Evolutionary conservation across 2,329 filamentous ascomycete genomes (phyloP).

Genomic region (Teratosphaeria viscida): DNA sequence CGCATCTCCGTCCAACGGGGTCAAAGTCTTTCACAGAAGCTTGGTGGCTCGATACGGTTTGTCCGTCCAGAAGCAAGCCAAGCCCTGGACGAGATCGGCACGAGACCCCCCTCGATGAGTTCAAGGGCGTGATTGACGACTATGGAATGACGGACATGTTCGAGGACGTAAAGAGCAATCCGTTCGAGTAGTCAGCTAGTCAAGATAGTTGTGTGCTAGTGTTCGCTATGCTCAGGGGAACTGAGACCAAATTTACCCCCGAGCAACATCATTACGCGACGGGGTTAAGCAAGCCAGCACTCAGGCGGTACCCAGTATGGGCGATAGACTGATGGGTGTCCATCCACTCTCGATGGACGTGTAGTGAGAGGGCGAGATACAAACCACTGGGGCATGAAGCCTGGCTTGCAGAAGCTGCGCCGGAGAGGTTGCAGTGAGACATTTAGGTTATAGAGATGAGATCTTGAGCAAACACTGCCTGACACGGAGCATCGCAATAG

Average conservation of each 20-base stretch:
- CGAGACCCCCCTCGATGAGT: neutral
- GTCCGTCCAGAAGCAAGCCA: neutral
- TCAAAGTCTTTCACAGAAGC: neutral
- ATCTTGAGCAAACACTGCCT: neutral
- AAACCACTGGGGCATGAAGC: neutral
- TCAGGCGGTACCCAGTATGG: neutral
- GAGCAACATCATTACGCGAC: neutral
- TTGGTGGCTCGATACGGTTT: neutral
- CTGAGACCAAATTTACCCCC: neutral
- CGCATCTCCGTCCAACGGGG: neutral
- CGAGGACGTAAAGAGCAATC: neutral
- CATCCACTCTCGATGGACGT: neutral
- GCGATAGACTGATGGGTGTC: neutral
- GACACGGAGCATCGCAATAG: neutral
- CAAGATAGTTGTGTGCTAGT: neutral
- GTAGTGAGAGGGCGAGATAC: neutral
- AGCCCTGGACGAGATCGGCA: neutral
- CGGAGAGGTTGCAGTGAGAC: neutral
- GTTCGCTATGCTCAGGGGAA: neutral
- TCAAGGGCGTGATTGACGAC: neutral
- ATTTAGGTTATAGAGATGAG: neutral
- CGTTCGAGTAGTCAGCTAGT: neutral
- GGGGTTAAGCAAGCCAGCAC: neutral
- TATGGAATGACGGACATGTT: neutral
- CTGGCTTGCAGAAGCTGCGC: neutral